phyloP scores from a whole-genome alignment of 163 green algal genomes.

The Scenedesmus sp. region DNA sequence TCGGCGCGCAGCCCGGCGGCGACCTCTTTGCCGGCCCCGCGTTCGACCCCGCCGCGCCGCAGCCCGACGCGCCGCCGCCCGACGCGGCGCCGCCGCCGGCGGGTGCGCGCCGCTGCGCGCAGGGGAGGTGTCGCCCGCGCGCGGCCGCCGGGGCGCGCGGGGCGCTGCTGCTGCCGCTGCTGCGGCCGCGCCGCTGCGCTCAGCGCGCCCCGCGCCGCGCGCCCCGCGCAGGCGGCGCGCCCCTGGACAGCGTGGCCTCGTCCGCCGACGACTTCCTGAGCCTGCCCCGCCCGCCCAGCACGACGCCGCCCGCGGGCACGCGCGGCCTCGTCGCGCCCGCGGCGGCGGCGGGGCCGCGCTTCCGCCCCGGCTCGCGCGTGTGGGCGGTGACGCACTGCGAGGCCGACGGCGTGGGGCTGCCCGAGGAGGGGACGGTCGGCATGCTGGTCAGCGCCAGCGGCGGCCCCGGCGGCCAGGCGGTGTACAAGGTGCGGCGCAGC shows the following conservation, averaged over 20 bases:
- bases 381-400: conserved; percentile 7
- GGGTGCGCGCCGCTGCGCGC: too few species aligned
- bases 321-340: neutral
- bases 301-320: conserved; percentile 14
- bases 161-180: neutral
- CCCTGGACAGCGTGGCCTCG: conserved; percentile 29
- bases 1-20: neutral
- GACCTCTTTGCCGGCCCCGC: conserved; percentile 34
- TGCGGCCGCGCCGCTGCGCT: neutral
- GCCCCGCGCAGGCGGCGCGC: neutral
- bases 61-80: neutral
- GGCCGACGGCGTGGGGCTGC: neutral
- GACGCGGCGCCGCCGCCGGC: too few species aligned
- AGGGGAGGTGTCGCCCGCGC: too few species aligned
- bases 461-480: conserved; percentile 15
- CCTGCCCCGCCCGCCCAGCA: conserved; percentile 46
- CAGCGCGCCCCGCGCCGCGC: neutral
- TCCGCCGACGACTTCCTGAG: conserved; percentile 47
- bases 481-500: conserved; percentile 50
- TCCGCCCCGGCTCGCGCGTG: conserved; percentile 5
- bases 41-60: conserved; percentile 10
- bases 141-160: too few species aligned
- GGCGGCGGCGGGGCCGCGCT: conserved; percentile 9
- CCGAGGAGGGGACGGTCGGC: conserved; percentile 36
- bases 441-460: conserved; percentile 19